These are phyloP conservation scores for Aspergillus phoenicis DNA, from an alignment of 2,329 filamentous ascomycete genomes.

Conservation along the genomic window DNA sequence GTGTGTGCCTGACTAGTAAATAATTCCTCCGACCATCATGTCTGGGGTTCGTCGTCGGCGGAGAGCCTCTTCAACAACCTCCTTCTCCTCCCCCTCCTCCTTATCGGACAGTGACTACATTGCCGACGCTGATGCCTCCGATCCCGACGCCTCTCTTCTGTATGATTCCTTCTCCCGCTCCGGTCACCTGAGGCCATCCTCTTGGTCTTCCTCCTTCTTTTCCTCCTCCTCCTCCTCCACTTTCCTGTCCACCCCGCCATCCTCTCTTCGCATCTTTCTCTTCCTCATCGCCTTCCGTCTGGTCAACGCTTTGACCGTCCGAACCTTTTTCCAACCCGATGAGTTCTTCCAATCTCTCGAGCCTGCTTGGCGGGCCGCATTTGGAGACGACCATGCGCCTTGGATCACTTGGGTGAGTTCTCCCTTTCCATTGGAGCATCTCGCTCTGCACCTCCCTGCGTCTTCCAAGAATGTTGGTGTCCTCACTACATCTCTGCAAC, in stretches of 20 bases:
- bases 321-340: slow-evolving; percentile 97
- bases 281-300: slow-evolving; percentile 69
- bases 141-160: no score
- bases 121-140: no score
- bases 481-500: neutral
- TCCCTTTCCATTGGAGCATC: neutral
- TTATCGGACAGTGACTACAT: neutral
- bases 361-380: slow-evolving; percentile 87
- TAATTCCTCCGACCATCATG: neutral
- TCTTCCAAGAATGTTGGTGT: neutral
- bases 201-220: slow-evolving; percentile 7
- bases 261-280: slow-evolving; percentile 34
- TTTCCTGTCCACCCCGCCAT: slow-evolving; percentile 16
- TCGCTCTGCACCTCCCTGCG: neutral
- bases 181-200: neutral
- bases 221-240: slow-evolving; percentile 9
- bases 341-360: slow-evolving; percentile 96
- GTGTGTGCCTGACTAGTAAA: neutral
- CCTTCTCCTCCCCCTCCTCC: neutral
- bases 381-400: slow-evolving; percentile 73
- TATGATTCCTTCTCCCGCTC: neutral
- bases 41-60: slow-evolving; percentile 3
- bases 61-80: slow-evolving; percentile 5
- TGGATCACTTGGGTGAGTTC: slow-evolving; percentile 91
- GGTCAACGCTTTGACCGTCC: slow-evolving; percentile 74